A percentile compares a stretch with the other conserved stretches of the same genome.
These are phyloP conservation scores for Angomonas desouzai DNA, from an alignment of 208 protist species.

Conservation along the genomic window DNA sequence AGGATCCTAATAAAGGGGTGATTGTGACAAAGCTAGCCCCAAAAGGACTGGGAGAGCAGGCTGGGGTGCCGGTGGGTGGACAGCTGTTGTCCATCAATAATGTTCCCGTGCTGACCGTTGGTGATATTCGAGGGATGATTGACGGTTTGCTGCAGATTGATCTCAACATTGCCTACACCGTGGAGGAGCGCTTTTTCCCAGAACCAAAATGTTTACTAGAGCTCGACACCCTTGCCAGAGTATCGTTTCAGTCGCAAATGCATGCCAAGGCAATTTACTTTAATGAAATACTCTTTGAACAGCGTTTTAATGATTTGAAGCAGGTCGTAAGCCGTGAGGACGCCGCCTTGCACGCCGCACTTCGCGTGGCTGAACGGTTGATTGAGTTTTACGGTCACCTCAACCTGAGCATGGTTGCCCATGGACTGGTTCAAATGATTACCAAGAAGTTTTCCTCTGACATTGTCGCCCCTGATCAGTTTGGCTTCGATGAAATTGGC, in stretches of 20 bases:
- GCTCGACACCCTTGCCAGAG: constrained; percentile 58
- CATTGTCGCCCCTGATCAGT: constrained; percentile 60
- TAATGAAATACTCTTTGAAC: constrained; percentile 80
- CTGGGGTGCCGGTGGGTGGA: constrained; percentile 67
- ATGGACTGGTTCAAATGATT: constrained; percentile 75
- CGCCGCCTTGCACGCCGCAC: constrained; percentile 34
- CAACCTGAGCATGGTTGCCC: constrained; percentile 79
- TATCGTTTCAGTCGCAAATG: constrained; percentile 75
- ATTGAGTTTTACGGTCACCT: constrained; percentile 87
- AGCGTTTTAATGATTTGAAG: constrained; percentile 43
- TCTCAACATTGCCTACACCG: constrained; percentile 48
- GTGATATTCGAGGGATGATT: constrained; percentile 77
- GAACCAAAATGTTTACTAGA: constrained; percentile 66
- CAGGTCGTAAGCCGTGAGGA: constrained; percentile 32
- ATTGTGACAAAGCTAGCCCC: constrained; percentile 82
- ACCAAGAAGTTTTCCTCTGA: constrained; percentile 70
- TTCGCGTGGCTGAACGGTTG: constrained; percentile 66
- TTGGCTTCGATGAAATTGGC: constrained; percentile 76
- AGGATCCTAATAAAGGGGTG: constrained; percentile 54
- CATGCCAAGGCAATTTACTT: constrained; percentile 89
- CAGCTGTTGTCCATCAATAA: constrained; percentile 75
- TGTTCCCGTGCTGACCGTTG: constrained; percentile 44
- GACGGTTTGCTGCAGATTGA: constrained; percentile 66
- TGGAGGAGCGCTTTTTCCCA: constrained; percentile 43
- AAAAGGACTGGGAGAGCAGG: constrained; percentile 58